Evolutionary conservation across 2,329 filamentous ascomycete species (phyloP).

Genomic region (Pestalotiopsis fici): DNA sequence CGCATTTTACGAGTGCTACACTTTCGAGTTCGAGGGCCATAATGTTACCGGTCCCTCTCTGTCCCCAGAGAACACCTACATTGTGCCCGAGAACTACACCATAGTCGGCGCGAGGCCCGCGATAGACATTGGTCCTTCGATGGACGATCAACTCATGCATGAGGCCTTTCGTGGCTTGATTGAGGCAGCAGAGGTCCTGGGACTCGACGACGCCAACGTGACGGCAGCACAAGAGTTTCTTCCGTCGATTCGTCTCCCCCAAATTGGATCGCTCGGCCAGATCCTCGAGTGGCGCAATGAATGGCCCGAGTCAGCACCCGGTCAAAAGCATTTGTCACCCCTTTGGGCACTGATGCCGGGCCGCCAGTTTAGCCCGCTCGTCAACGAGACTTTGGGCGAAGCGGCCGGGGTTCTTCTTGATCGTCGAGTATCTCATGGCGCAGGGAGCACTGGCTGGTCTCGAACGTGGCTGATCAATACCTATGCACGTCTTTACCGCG

Average conservation of each 20-base stretch:
- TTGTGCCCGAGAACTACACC: slow-evolving; percentile 8
- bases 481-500: slow-evolving; percentile 42
- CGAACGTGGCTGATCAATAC: slow-evolving; percentile 48
- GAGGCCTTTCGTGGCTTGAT: slow-evolving; percentile 32
- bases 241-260: slow-evolving; percentile 12
- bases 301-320: slow-evolving; percentile 16
- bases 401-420: slow-evolving; percentile 17
- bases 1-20: slow-evolving; percentile 38
- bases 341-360: slow-evolving; percentile 20
- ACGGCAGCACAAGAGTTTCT: slow-evolving; percentile 11
- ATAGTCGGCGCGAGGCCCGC: slow-evolving; percentile 7
- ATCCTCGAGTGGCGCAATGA: slow-evolving; percentile 23
- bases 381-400: slow-evolving; percentile 8
- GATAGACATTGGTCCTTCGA: slow-evolving; percentile 14
- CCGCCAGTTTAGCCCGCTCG: slow-evolving; percentile 16
- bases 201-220: slow-evolving; percentile 8
- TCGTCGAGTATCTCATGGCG: slow-evolving; percentile 15
- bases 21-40: slow-evolving; percentile 29
- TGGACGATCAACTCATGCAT: slow-evolving; percentile 32
- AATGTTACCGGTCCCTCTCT: slow-evolving; percentile 17
- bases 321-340: slow-evolving; percentile 21
- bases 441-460: slow-evolving; percentile 43
- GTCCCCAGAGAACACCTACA: slow-evolving; percentile 18
- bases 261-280: slow-evolving; percentile 19
- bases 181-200: slow-evolving; percentile 14